phyloP scores from a whole-genome alignment of 2,329 filamentous ascomycete genomes.

The Sordariomycetes sp. region DNA sequence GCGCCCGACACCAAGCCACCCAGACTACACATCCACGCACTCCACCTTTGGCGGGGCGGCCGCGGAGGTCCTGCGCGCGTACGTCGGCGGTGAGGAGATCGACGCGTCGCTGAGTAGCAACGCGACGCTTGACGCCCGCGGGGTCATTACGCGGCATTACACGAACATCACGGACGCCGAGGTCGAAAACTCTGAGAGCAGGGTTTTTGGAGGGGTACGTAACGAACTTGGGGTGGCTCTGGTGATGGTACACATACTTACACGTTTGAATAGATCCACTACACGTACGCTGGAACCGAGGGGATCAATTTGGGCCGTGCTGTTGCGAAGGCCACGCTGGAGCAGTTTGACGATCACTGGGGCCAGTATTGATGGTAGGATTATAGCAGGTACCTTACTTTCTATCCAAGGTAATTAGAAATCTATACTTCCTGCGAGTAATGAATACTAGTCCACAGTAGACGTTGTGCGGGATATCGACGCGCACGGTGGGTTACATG shows the following conservation, averaged over 20 bases:
- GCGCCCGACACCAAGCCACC: conserved; percentile 7
- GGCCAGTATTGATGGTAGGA: neutral
- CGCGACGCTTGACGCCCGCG: conserved; percentile 6
- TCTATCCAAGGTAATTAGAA: no score
- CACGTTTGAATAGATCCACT: neutral
- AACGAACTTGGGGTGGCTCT: neutral
- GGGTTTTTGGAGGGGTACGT: conserved; percentile 1
- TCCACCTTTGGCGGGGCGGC: conserved; percentile 7
- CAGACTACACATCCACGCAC: conserved; percentile 8
- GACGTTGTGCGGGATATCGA: no score
- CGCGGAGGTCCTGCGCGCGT: conserved; percentile 5
- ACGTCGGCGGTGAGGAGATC: conserved; percentile 7
- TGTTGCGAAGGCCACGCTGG: neutral
- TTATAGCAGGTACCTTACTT: no score
- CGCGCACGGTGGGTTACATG: no score
- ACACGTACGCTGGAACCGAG: neutral
- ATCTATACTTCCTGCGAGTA: no score
- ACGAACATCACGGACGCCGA: conserved; percentile 6
- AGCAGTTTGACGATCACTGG: neutral
- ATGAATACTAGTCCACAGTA: no score
- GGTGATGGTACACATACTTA: neutral
- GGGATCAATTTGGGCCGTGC: neutral
- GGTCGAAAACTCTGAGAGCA: conserved; percentile 5
- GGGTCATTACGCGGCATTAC: conserved; percentile 8
- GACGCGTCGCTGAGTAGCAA: conserved; percentile 7